Percentiles rank a stretch among this genome's conserved stretches.
phyloP scores from a whole-genome alignment of 371 early-diverging fungal species.

The Rhizopus arrhizus region DNA sequence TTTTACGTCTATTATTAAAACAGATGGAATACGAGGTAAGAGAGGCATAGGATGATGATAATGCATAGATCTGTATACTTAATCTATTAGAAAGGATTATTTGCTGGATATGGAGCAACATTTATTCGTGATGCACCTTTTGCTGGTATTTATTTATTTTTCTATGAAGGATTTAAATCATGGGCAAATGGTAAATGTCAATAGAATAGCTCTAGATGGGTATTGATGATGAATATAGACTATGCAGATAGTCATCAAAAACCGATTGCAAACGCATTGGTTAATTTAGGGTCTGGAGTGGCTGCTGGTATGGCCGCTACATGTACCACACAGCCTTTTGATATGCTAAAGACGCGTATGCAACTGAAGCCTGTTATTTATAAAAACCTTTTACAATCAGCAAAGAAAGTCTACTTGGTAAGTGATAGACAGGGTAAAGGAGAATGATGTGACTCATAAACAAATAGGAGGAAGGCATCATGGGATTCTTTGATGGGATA shows the following conservation, averaged over 20 bases:
- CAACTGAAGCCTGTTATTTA: slow-evolving; percentile 84
- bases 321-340: slow-evolving; percentile 90
- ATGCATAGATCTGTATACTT: not conserved
- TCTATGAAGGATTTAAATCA: slow-evolving; percentile 81
- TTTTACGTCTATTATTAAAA: slow-evolving; percentile 61
- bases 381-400: slow-evolving; percentile 61
- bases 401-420: slow-evolving; percentile 67
- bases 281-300: slow-evolving; percentile 59
- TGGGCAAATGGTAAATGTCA: slow-evolving; percentile 45
- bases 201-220: too few species aligned
- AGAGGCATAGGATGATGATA: not conserved
- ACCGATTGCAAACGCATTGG: slow-evolving; percentile 39
- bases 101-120: slow-evolving; percentile 90
- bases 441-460: not conserved
- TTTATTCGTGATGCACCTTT: slow-evolving; percentile 93
- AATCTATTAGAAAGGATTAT: slow-evolving; percentile 60
- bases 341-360: slow-evolving; percentile 91
- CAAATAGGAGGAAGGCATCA: slow-evolving; percentile 55
- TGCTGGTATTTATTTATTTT: slow-evolving; percentile 93
- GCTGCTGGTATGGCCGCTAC: slow-evolving; percentile 78
- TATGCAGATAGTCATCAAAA: slow-evolving; percentile 21
- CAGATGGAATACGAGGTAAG: slow-evolving; percentile 63
- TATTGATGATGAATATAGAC: slow-evolving; percentile 1
- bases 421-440: not conserved
- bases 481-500: slow-evolving; percentile 86